phyloP scores from a whole-genome alignment of 176 grass and related monocot species.

The Miscanthus lutarioriparius region DNA sequence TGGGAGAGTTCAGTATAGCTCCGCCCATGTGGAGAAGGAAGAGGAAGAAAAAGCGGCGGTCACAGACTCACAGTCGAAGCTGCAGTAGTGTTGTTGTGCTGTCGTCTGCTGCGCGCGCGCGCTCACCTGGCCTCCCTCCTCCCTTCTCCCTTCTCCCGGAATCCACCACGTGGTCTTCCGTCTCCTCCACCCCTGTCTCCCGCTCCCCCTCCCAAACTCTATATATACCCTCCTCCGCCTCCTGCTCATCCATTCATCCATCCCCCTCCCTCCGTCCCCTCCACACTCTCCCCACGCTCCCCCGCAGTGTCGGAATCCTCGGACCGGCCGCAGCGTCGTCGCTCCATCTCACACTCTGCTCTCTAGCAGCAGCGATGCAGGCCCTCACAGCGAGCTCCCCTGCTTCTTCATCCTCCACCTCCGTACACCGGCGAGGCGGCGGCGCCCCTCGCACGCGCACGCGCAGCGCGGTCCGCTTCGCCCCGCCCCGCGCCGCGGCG shows the following conservation, averaged over 20 bases:
- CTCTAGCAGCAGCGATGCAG: constrained; percentile 25
- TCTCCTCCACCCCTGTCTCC: not conserved
- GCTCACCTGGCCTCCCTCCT: not conserved
- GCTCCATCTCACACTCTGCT: too few species aligned
- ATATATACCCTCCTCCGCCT: constrained; percentile 27
- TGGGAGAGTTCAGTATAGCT: too few species aligned
- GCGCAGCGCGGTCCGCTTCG: not conserved
- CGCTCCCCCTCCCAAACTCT: constrained; percentile 6
- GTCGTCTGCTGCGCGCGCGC: not conserved
- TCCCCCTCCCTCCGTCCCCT: not conserved
- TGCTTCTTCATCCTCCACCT: not conserved
- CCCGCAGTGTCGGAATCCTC: not conserved
- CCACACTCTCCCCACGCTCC: too few species aligned
- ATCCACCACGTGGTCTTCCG: constrained; percentile 46
- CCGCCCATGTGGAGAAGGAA: too few species aligned
- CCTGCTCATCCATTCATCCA: not conserved
- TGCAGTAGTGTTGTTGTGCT: too few species aligned
- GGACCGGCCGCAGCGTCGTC: too few species aligned
- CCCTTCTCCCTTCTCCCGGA: not conserved
- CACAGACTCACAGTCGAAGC: too few species aligned
- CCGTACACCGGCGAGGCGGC: not conserved
- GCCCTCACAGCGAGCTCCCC: constrained; percentile 12
- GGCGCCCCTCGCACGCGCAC: too few species aligned
- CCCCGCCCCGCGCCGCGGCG: not conserved
- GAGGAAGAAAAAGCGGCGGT: not conserved